Evolutionary conservation across 2,329 filamentous ascomycete genomes (phyloP).

Genomic region (Daldinia eschscholtzii): DNA sequence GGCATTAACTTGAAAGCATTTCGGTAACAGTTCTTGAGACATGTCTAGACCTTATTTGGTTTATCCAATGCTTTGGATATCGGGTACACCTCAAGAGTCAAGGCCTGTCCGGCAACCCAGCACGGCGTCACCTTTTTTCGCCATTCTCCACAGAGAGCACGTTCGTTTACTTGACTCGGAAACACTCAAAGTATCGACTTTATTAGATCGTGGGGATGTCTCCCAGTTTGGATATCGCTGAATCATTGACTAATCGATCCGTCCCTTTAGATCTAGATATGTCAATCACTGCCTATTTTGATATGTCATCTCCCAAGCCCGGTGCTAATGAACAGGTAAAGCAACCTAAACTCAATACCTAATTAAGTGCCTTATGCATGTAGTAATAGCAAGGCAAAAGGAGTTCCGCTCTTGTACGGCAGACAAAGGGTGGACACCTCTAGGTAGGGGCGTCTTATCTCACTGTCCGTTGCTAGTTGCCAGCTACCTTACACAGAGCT

Average conservation of each 20-base stretch:
- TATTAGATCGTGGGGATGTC: conserved; percentile 33
- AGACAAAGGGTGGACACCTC: conserved; percentile 10
- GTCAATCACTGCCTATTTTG: conserved; percentile 36
- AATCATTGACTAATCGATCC: conserved; percentile 23
- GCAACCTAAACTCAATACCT: conserved; percentile 5
- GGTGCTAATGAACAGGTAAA: conserved; percentile 28
- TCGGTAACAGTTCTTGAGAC: conserved; percentile 27
- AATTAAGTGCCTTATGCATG: conserved; percentile 22
- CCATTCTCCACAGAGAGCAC: conserved; percentile 11
- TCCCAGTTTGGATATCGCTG: conserved; percentile 25
- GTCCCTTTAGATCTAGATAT: conserved; percentile 15
- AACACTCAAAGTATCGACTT: conserved; percentile 23
- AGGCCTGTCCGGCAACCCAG: not conserved
- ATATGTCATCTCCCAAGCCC: conserved; percentile 17
- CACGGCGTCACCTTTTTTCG: conserved; percentile 16
- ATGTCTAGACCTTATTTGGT: conserved; percentile 19
- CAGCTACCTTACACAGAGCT: conserved; percentile 6
- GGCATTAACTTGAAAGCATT: conserved; percentile 9
- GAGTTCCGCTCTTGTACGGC: conserved; percentile 20
- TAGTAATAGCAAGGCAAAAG: conserved; percentile 19
- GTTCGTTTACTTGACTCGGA: conserved; percentile 29
- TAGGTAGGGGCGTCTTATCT: conserved; percentile 20
- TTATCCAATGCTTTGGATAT: conserved; percentile 20
- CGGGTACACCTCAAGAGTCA: conserved; percentile 8
- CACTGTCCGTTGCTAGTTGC: conserved; percentile 19